Evolutionary conservation across 2,329 filamentous ascomycete species (phyloP).

Genomic region (Nigrospora sphaerica): DNA sequence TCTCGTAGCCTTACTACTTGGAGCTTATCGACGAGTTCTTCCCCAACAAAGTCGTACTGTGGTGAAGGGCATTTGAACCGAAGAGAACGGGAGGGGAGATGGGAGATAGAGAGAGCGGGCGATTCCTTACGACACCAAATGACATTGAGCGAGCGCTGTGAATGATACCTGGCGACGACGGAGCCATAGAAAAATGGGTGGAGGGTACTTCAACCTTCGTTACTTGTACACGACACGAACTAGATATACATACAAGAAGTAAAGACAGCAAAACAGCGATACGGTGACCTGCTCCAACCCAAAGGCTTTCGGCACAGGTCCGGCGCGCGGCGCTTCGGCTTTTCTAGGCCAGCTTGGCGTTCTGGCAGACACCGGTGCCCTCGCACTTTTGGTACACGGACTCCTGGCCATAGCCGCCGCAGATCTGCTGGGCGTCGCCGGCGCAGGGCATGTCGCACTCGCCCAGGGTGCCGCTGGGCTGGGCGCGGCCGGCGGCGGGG

Average conservation of each 20-base stretch:
- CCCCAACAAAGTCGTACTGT: conserved; percentile 59
- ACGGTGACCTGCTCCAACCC: too few species aligned
- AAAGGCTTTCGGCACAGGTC: too few species aligned
- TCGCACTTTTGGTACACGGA: conserved; percentile 27
- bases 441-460: conserved; percentile 31
- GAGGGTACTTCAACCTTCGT: too few species aligned
- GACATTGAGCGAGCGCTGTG: too few species aligned
- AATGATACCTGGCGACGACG: too few species aligned
- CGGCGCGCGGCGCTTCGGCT: neutral
- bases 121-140: too few species aligned
- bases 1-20: conserved; percentile 59
- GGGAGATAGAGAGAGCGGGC: too few species aligned
- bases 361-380: conserved; percentile 13
- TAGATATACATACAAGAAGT: neutral
- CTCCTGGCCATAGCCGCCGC: conserved; percentile 26
- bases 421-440: conserved; percentile 26
- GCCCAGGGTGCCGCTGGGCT: conserved; percentile 32
- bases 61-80: conserved; percentile 36
- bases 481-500: conserved; percentile 19
- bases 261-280: neutral
- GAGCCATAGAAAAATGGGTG: too few species aligned
- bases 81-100: too few species aligned
- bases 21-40: conserved; percentile 72
- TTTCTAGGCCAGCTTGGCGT: conserved; percentile 5
- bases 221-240: too few species aligned